Base-by-base conservation (phyloP, 2,329 filamentous ascomycete genomes). In the Aspergillus sclerotialis region DNA sequence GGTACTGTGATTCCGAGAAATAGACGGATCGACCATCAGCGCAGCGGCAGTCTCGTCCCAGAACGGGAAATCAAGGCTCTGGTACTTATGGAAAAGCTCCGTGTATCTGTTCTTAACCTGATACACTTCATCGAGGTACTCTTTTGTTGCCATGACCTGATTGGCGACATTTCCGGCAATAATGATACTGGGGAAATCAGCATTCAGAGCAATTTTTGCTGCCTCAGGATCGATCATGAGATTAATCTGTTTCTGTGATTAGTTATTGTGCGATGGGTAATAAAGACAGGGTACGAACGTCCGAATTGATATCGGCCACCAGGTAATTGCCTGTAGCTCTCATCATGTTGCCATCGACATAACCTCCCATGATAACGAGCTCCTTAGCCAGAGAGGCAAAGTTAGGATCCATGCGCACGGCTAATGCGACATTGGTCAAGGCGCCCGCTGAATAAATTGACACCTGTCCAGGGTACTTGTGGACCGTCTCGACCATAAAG, bases 191-290 rank as follows among this genome's bases (percentile, higher is more conserved):
- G 65, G 64, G 42, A 70, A 73, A 18, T 59, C 47, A 5, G 70
- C 67, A 1, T 62, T 69, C 12, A 74, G 44, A 0, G 67, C 67
- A 32, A 72, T 70, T 42, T 72, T 70, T 12, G 67, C 55, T 3
- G 62, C 66, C 48, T 73, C 69, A 1, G 69, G 68, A 33, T 73
- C 69, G 26, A 70, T 63, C 57, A 70, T 71, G 2, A 72, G 48
- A 49, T 72, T 74, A 47, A 71, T 68, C 45, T 52, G 12, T 5
- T 29, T 8, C n/a, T 41, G 68, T 49, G 28, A 41, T 55, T 33
- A 52, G 49, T n/a, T n/a, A 46, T 39, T 7, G 9, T 15, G 10
- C 19, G 10, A 12, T 14, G n/a, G n/a, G n/a, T n/a, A n/a, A 9
- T 21, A 17, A 17, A 19, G 7, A 15, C 39, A 19, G 44, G 41